Conservation (phyloP, 257 asterid species). For the Galeopsis tetrahit region DNA sequence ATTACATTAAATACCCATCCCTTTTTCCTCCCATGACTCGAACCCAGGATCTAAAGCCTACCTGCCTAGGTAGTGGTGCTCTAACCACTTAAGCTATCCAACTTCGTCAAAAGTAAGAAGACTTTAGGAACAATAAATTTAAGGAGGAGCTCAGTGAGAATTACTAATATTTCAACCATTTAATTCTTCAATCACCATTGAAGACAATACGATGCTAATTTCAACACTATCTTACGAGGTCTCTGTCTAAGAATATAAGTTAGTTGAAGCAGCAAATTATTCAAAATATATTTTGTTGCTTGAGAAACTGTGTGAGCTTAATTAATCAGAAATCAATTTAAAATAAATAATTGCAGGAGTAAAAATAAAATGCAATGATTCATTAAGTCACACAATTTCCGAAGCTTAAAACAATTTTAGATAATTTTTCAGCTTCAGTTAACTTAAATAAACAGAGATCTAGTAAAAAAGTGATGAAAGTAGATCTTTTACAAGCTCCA, state of each 20-base stretch:
- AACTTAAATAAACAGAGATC: background rate
- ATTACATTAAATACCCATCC: too few species aligned
- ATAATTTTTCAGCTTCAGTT: background rate
- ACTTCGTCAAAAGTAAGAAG: too few species aligned
- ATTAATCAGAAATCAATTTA: background rate
- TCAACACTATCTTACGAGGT: background rate
- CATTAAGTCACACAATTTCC: constrained; percentile 7
- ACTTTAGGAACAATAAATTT: too few species aligned
- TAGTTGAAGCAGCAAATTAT: background rate
- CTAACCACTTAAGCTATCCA: too few species aligned
- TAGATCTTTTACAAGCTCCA: background rate
- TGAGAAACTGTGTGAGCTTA: constrained; percentile 5
- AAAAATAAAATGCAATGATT: background rate
- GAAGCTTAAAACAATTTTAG: background rate
- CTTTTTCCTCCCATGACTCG: too few species aligned
- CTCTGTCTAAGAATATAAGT: background rate
- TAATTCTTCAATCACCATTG: background rate
- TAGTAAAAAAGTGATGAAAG: background rate
- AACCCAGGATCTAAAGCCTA: too few species aligned
- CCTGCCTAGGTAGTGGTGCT: too few species aligned
- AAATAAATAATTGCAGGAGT: too few species aligned
- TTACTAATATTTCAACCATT: too few species aligned
- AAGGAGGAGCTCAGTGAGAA: too few species aligned
- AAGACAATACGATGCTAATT: background rate
- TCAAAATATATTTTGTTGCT: background rate